Evolutionary conservation across 2,329 filamentous ascomycete genomes (phyloP), one percentile per base, ranked within the genome.

Genomic region (Phialophora macrospora): DNA sequence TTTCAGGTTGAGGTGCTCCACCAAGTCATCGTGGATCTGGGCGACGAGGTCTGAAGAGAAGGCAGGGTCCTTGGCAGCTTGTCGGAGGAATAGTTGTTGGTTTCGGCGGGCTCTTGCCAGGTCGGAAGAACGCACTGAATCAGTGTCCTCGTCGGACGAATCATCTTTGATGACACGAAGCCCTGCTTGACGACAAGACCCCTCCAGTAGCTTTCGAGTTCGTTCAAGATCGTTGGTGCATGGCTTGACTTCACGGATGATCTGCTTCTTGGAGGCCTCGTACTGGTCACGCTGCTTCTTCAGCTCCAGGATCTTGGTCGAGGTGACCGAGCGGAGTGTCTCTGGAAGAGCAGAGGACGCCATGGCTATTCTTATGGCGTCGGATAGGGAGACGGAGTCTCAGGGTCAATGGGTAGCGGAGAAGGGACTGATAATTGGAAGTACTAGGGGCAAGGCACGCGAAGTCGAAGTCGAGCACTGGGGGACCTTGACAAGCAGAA

Each of bases 231-330:
- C 68, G 56, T 77, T 72, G 1, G 71, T 60, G 2, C 75, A 72
- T 4, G 67, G 63, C 8, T 71, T 68, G n/a, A 75, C 74, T 30
- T 74, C 73, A n/a, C 74, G 68, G 28, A 82, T 68, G 4, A 84
- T 77, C 1, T 76, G 71, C 4, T 74, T 67, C 68, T 85, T 85
- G 46, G 78, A 79, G 38, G 75, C 73, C 60, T 84, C 79, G 70
- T 85, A 87, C 2, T 80, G 74, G 0, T 75, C 74, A 28, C 82
- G 83, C 66, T 85, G 81, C 68, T 83, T 83, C 30, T 80, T 78
- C 7, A 88, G 79, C 70, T 87, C 84, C n/a, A 77, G 77, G 65
- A 88, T 82, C 71, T 87, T 88, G 64, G 82, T 84, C 46, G 77
- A 76, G 22, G 83, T 87, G 72, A 86, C 84, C 38, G 82, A 81